Percentiles rank a stretch among this genome's conserved stretches.
phyloP scores from a whole-genome alignment of 345 rosid species.

The Populus pruinosa region DNA sequence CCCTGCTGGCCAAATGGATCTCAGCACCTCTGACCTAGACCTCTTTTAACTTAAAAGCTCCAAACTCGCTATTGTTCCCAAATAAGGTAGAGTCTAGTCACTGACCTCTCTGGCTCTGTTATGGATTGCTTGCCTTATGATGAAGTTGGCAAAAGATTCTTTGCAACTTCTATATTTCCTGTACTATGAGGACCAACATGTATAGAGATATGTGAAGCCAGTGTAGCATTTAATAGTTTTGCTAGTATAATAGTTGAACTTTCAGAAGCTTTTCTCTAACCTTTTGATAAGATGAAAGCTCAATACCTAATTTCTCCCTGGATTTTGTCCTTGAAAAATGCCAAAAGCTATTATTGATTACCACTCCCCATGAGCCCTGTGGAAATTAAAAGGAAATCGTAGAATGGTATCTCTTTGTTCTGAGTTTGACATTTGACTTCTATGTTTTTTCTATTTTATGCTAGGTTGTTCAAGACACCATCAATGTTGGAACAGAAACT shows the following conservation, averaged over 20 bases:
- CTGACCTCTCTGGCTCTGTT: neutral
- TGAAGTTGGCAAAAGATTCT: neutral
- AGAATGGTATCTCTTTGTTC: neutral
- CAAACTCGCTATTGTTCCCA: neutral
- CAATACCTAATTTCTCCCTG: neutral
- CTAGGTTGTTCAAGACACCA: constrained; percentile 84
- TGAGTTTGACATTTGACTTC: neutral
- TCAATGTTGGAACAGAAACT: constrained; percentile 84
- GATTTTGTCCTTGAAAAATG: neutral
- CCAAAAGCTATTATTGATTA: neutral
- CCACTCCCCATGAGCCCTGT: neutral
- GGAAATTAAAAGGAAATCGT: neutral
- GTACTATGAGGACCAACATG: neutral
- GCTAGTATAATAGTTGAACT: neutral
- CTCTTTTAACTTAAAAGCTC: neutral
- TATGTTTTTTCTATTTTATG: constrained; percentile 1
- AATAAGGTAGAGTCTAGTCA: neutral
- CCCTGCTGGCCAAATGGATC: too few species aligned
- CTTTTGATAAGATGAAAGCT: neutral
- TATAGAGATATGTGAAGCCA: neutral
- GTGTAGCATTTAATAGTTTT: neutral
- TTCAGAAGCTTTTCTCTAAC: neutral
- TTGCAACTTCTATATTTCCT: neutral
- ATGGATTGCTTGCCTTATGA: neutral
- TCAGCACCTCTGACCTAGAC: neutral